These are phyloP conservation scores for Colletotrichum camelliae DNA, from an alignment of 2,329 filamentous ascomycete genomes.

Conservation along the genomic window DNA sequence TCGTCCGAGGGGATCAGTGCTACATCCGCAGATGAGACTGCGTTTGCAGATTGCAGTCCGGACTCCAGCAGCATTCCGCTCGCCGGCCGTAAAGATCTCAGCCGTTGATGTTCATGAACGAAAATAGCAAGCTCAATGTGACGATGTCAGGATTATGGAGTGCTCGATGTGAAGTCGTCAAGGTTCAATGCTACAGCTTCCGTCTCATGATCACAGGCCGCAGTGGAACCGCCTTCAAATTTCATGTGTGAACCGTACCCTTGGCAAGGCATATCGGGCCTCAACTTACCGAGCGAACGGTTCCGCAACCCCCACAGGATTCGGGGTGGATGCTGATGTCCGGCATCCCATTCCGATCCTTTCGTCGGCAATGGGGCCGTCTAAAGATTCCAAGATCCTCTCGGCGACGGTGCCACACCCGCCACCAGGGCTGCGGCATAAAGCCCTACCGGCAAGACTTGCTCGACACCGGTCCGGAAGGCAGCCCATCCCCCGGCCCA, in stretches of 20 bases:
- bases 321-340: neutral
- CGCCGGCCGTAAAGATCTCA: neutral
- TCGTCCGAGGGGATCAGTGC: constrained; percentile 1
- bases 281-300: neutral
- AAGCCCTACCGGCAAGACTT: neutral
- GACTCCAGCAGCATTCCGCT: neutral
- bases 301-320: neutral
- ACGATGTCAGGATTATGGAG: neutral
- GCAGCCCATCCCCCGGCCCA: neutral
- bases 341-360: neutral
- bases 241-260: neutral
- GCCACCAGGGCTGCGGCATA: neutral
- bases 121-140: neutral
- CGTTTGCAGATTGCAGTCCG: neutral
- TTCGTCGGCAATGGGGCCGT: neutral
- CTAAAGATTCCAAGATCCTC: neutral
- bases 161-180: neutral
- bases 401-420: neutral
- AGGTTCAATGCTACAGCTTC: neutral
- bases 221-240: neutral
- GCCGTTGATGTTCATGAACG: neutral
- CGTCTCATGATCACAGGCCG: neutral
- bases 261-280: neutral
- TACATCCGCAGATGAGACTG: neutral
- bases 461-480: neutral